These are phyloP conservation scores for Turnera subulata DNA, from an alignment of 345 rosid genomes.

Conservation along the genomic window DNA sequence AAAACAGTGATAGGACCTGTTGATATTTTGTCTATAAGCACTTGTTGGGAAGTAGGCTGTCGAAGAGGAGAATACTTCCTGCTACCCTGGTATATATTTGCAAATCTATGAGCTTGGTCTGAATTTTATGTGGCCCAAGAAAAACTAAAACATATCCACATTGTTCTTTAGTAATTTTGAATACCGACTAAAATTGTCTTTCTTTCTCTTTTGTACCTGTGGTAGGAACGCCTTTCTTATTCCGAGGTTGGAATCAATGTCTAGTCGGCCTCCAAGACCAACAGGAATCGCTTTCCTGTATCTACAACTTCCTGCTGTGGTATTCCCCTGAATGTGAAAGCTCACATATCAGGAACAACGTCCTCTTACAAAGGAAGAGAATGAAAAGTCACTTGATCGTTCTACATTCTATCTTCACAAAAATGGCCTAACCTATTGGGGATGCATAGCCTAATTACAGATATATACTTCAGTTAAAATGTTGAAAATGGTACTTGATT, in stretches of 20 bases:
- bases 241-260: slow-evolving; percentile 64
- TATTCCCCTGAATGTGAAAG: slow-evolving; percentile 42
- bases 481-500: neutral
- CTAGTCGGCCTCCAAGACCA: slow-evolving; percentile 68
- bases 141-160: too few species aligned
- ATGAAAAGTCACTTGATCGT: neutral
- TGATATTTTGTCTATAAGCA: slow-evolving; percentile 58
- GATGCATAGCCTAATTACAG: too few species aligned
- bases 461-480: too few species aligned
- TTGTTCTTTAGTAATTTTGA: too few species aligned
- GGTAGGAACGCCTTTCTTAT: slow-evolving; percentile 78
- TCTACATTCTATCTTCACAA: neutral
- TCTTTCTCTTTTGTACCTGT: slow-evolving; percentile 29
- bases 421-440: too few species aligned
- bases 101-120: slow-evolving; percentile 7
- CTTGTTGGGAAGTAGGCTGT: slow-evolving; percentile 79
- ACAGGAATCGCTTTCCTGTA: slow-evolving; percentile 80
- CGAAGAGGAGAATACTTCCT: slow-evolving; percentile 69
- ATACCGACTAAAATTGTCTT: too few species aligned
- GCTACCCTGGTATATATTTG: slow-evolving; percentile 50
- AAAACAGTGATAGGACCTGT: slow-evolving; percentile 63
- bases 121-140: too few species aligned
- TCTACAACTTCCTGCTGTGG: slow-evolving; percentile 74
- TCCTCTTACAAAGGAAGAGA: neutral
- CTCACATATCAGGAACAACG: neutral